phyloP scores from a whole-genome alignment of 2,329 filamentous ascomycete species.

The Fusarium siculi region DNA sequence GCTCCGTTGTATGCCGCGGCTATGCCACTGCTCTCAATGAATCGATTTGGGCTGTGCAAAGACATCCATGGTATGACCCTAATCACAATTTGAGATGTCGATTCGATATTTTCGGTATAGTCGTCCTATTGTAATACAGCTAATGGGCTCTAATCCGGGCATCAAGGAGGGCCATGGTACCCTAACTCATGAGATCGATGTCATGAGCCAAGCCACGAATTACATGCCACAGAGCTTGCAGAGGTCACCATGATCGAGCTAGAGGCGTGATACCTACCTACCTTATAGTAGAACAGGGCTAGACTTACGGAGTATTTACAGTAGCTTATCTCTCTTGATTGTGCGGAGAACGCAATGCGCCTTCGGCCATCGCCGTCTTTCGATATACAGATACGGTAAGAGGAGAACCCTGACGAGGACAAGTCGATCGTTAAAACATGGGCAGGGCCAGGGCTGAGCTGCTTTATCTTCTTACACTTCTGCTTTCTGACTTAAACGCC shows the following conservation, averaged over 20 bases:
- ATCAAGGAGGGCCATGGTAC: slow-evolving; percentile 5
- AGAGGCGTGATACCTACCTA: slow-evolving; percentile 42
- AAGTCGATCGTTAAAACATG: slow-evolving; percentile 35
- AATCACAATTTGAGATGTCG: not conserved
- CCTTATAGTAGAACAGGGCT: slow-evolving; percentile 23
- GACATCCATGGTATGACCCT: not conserved
- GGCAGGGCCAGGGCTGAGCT: slow-evolving; percentile 19
- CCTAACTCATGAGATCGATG: slow-evolving; percentile 14
- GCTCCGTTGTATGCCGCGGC: slow-evolving; percentile 7
- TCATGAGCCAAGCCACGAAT: slow-evolving; percentile 36
- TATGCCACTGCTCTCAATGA: slow-evolving; percentile 1
- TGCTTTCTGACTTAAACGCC: not conserved
- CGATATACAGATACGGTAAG: slow-evolving; percentile 31
- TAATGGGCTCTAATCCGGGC: not conserved
- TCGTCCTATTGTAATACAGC: not conserved
- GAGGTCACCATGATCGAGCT: slow-evolving; percentile 29
- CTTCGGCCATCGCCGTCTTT: slow-evolving; percentile 31
- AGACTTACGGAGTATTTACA: slow-evolving; percentile 1
- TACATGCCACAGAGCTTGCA: not conserved
- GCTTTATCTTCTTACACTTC: slow-evolving; percentile 14
- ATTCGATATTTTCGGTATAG: not conserved
- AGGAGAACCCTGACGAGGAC: slow-evolving; percentile 34
- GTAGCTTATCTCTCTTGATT: slow-evolving; percentile 42
- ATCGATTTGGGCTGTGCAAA: slow-evolving; percentile 13
- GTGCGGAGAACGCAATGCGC: slow-evolving; percentile 33